Conservation (phyloP, 495 filamentous ascomycete species). For the Tuber aestivum region DNA sequence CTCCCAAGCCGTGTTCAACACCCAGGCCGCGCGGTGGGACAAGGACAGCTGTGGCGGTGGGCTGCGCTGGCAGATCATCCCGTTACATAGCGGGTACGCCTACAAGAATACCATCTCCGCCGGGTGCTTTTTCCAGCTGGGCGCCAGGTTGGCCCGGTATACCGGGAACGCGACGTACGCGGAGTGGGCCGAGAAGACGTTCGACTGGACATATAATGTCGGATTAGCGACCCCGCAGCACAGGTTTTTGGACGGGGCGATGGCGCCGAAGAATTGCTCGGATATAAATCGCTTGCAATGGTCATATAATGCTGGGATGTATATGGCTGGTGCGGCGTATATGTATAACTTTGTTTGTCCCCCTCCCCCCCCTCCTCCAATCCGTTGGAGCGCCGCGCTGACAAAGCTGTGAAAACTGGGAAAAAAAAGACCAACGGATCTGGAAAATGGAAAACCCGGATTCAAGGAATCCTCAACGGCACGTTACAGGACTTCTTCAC, state of each 20-base stretch:
- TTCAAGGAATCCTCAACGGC: constrained; percentile 52
- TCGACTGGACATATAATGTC: constrained; percentile 57
- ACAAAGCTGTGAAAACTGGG: constrained; percentile 26
- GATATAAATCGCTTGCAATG: constrained; percentile 55
- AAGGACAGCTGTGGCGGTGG: constrained; percentile 63
- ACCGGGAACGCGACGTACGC: constrained; percentile 65
- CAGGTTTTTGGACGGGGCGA: constrained; percentile 56
- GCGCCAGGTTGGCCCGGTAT: constrained; percentile 63
- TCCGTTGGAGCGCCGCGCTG: not conserved
- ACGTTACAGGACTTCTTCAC: constrained; percentile 55
- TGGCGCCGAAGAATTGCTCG: constrained; percentile 51
- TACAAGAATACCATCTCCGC: constrained; percentile 66
- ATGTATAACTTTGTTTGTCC: constrained; percentile 59
- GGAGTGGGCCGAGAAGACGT: constrained; percentile 63
- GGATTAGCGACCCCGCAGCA: constrained; percentile 52
- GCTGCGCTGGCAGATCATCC: constrained; percentile 77
- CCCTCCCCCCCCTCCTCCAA: constrained; percentile 5
- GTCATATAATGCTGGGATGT: constrained; percentile 65
- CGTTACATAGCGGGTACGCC: constrained; percentile 71
- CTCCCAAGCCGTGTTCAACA: constrained; percentile 77
- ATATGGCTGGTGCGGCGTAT: constrained; percentile 61
- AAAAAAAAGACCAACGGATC: constrained; percentile 51
- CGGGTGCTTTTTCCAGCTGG: constrained; percentile 64
- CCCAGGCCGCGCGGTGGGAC: constrained; percentile 58
- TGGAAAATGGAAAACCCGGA: constrained; percentile 51